Conservation (phyloP, 2,329 filamentous ascomycete species). For the Colletotrichum orbiculare region DNA sequence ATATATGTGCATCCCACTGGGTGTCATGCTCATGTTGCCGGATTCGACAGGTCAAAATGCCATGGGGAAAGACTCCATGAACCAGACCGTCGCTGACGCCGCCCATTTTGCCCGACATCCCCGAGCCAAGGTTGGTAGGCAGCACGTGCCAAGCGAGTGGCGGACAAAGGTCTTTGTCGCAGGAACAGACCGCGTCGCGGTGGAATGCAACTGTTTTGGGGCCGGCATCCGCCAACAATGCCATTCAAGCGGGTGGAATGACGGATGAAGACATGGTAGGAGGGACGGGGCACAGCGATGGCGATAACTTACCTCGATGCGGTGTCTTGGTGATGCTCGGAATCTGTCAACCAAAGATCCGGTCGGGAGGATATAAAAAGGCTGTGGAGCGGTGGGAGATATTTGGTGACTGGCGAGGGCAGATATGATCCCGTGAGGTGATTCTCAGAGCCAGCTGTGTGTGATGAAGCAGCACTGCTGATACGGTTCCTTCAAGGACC, state of each 20-base stretch:
- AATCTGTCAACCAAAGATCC: conserved; percentile 25
- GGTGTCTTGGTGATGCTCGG: conserved; percentile 28
- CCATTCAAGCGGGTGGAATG: conserved; percentile 30
- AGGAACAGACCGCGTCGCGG: conserved; percentile 6
- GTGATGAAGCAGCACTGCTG: conserved; percentile 41
- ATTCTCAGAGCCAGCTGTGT: conserved; percentile 38
- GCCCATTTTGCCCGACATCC: conserved; percentile 8
- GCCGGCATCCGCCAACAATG: conserved; percentile 28
- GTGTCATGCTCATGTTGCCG: background rate
- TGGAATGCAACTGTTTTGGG: conserved; percentile 23
- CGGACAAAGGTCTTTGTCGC: conserved; percentile 23
- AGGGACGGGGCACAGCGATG: background rate
- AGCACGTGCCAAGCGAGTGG: conserved; percentile 12
- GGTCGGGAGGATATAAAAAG: conserved; percentile 14
- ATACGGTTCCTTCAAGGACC: conserved; percentile 40
- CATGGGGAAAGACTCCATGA: conserved; percentile 9
- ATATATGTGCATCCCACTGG: conserved; percentile 15
- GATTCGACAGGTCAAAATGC: background rate
- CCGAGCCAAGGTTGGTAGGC: background rate
- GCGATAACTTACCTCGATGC: conserved; percentile 27
- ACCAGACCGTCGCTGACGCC: background rate
- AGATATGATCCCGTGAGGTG: conserved; percentile 32
- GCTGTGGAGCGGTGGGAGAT: conserved; percentile 7
- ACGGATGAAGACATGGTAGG: background rate
- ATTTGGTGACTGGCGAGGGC: conserved; percentile 21